Evolutionary conservation across 768 basidiomycete species (phyloP).

Genomic region (Termitomyces sp.): DNA sequence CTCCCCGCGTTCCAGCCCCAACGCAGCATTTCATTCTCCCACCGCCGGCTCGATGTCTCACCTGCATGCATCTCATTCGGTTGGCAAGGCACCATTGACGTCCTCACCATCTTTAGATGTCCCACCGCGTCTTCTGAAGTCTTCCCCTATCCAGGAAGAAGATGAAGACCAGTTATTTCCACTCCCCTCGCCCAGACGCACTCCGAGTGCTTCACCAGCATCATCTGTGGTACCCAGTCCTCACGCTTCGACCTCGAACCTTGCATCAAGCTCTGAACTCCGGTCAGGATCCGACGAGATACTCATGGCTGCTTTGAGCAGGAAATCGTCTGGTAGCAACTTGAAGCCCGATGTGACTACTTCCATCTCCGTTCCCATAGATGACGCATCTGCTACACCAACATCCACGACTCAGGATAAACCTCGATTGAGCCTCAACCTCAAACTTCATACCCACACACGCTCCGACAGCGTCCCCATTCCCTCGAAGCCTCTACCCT

Average conservation of each 20-base stretch:
- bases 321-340: slow-evolving; percentile 4
- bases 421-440: neutral
- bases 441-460: neutral
- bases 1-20: slow-evolving; percentile 10
- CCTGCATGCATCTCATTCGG: neutral
- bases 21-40: slow-evolving; percentile 12
- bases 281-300: slow-evolving; percentile 10
- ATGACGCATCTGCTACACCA: neutral
- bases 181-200: slow-evolving; percentile 52
- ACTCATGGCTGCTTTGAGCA: slow-evolving; percentile 10
- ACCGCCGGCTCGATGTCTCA: slow-evolving; percentile 7
- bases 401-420: neutral
- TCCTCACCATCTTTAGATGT: slow-evolving; percentile 10
- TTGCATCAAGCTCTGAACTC: slow-evolving; percentile 3
- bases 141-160: slow-evolving; percentile 45
- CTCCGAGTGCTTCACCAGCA: slow-evolving; percentile 35
- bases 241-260: slow-evolving; percentile 10
- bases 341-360: neutral
- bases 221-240: slow-evolving; percentile 17
- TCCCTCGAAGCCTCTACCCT: neutral
- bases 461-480: neutral
- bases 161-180: slow-evolving; percentile 54
- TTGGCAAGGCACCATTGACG: slow-evolving; percentile 2
- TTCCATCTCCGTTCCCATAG: neutral
- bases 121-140: slow-evolving; percentile 14